Percentiles rank a stretch among this genome's conserved stretches.
Conservation (phyloP, 2,329 filamentous ascomycete genomes). For the Cercospora beticola region DNA sequence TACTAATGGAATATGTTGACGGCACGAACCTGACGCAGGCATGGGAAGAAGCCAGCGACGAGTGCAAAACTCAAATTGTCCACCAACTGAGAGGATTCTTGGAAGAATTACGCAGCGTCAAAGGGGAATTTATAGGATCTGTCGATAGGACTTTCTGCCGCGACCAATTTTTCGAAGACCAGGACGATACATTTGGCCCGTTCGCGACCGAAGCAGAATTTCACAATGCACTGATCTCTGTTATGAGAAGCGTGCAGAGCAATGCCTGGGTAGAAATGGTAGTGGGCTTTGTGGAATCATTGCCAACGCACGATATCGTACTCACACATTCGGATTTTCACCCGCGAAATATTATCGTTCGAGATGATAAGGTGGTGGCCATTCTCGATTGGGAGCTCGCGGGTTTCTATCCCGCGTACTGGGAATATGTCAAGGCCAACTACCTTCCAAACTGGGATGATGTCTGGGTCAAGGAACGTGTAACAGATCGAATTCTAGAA, state of each 20-base stretch:
- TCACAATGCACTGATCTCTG: not conserved
- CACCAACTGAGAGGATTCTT: not conserved
- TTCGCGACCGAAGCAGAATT: not conserved
- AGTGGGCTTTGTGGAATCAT: not conserved
- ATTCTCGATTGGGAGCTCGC: conserved; percentile 23
- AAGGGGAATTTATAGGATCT: not conserved
- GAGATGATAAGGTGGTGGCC: conserved; percentile 12
- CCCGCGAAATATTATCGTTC: conserved; percentile 22
- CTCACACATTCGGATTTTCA: conserved; percentile 25
- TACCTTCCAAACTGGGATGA: conserved; percentile 6
- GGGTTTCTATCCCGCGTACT: conserved; percentile 20
- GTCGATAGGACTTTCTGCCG: not conserved
- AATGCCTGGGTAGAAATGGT: conserved; percentile 7
- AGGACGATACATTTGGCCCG: not conserved
- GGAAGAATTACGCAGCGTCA: not conserved
- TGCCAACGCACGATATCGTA: conserved; percentile 7
- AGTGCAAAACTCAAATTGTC: not conserved
- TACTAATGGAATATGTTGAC: conserved; percentile 15
- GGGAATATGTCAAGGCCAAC: conserved; percentile 14
- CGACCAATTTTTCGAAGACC: conserved; percentile 2
- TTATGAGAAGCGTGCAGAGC: not conserved
- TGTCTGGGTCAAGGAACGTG: not conserved
- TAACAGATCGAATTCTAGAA: not conserved
- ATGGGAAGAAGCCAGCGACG: not conserved
- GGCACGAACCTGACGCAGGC: conserved; percentile 6